These are phyloP conservation scores for Gillenia trifoliata DNA, from an alignment of 306 rosid genomes.

Conservation along the genomic window DNA sequence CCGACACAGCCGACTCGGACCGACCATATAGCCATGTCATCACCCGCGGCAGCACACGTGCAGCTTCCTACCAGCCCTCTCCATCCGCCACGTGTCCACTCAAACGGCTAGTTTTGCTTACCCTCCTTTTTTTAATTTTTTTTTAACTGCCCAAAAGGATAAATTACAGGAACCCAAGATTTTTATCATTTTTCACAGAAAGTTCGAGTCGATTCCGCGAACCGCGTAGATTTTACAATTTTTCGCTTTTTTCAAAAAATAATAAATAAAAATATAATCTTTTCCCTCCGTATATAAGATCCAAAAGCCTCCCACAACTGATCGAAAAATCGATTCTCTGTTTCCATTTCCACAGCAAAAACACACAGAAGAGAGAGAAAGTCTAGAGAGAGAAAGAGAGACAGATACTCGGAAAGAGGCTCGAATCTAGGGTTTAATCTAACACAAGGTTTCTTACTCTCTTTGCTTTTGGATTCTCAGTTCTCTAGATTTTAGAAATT, in stretches of 20 bases:
- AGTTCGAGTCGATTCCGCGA: slow-evolving; percentile 45
- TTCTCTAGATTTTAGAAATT: neutral
- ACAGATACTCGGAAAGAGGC: neutral
- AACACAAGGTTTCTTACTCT: neutral
- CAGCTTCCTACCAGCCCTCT: slow-evolving; percentile 2
- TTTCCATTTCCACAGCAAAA: neutral
- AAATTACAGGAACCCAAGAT: neutral
- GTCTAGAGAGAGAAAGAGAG: neutral
- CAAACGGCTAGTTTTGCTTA: slow-evolving; percentile 68
- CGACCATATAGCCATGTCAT: slow-evolving; percentile 69
- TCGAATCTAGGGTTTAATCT: neutral
- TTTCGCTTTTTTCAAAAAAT: neutral
- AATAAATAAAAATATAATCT: neutral
- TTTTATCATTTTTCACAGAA: slow-evolving; percentile 38
- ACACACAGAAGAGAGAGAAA: neutral
- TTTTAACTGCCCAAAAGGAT: slow-evolving; percentile 53
- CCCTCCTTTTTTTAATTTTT: neutral
- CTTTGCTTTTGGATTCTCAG: neutral
- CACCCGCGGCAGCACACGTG: slow-evolving; percentile 23
- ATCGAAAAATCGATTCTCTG: neutral
- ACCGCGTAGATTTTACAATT: slow-evolving; percentile 32
- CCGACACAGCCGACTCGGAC: slow-evolving; percentile 47
- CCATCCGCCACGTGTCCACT: slow-evolving; percentile 40
- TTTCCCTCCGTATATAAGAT: neutral
- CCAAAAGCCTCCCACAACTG: too few species aligned